A percentile compares a stretch with the other conserved stretches of the same genome.
These are phyloP conservation scores for Tolypocladium sp. DNA, from an alignment of 2,329 filamentous ascomycete genomes.

Conservation along the genomic window DNA sequence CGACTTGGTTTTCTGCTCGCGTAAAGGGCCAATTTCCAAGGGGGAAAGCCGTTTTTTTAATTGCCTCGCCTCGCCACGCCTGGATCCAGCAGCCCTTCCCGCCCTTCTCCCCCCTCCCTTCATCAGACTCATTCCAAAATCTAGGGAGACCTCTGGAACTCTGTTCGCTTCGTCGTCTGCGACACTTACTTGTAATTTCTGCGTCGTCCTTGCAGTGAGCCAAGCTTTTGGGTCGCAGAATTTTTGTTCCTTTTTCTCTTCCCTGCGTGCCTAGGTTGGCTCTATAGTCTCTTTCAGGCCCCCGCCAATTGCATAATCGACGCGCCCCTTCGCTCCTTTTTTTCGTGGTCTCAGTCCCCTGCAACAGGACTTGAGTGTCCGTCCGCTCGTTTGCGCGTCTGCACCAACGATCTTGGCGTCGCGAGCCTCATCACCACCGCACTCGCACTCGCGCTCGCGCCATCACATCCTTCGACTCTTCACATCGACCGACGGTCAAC, in stretches of 20 bases:
- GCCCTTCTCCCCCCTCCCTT: background rate
- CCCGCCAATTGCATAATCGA: slow-evolving; percentile 27
- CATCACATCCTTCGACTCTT: background rate
- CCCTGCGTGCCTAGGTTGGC: slow-evolving; percentile 5
- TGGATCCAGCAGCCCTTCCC: background rate
- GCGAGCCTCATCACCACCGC: slow-evolving; percentile 17
- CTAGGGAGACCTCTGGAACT: background rate
- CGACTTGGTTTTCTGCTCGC: slow-evolving; percentile 1
- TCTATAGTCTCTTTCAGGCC: slow-evolving; percentile 8
- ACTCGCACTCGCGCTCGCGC: slow-evolving; percentile 17
- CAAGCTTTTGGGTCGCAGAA: slow-evolving; percentile 4
- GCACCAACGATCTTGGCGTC: slow-evolving; percentile 16
- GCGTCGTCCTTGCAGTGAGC: slow-evolving; percentile 1
- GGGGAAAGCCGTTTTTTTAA: slow-evolving; percentile 14
- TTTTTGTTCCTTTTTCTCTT: slow-evolving; percentile 19
- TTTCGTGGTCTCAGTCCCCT: slow-evolving; percentile 3
- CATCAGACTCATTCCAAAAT: background rate
- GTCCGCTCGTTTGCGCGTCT: slow-evolving; percentile 29
- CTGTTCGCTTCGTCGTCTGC: slow-evolving; percentile 2
- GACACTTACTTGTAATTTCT: slow-evolving; percentile 5
- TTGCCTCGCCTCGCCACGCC: slow-evolving; percentile 18
- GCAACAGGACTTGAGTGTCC: slow-evolving; percentile 21
- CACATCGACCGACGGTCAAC: background rate
- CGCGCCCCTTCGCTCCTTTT: slow-evolving; percentile 12
- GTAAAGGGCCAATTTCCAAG: slow-evolving; percentile 17